Evolutionary conservation across 345 rosid species (phyloP).

Genomic region (Microthlaspi erraticum): DNA sequence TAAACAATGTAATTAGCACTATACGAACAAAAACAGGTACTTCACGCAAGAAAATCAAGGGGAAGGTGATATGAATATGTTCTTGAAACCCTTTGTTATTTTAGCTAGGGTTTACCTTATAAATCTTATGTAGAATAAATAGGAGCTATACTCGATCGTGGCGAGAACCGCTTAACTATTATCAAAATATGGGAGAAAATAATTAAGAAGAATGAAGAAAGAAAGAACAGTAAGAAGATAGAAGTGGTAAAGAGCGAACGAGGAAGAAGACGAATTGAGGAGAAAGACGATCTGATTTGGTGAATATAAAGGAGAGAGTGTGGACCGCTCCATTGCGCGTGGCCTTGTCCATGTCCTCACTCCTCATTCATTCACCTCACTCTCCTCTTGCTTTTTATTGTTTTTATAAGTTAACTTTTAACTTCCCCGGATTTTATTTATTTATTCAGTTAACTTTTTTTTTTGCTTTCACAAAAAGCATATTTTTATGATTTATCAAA

Average conservation of each 20-base stretch:
- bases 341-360: conserved; percentile 66
- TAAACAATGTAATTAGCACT: conserved; percentile 19
- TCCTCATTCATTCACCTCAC: conserved; percentile 59
- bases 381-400: conserved; percentile 23
- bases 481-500: not conserved
- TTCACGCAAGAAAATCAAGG: not conserved
- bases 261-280: conserved; percentile 19
- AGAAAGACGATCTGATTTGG: conserved; percentile 26
- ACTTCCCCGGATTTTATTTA: not conserved
- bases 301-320: conserved; percentile 34
- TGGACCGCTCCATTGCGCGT: conserved; percentile 91
- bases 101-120: conserved; percentile 21
- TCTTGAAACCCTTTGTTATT: not conserved
- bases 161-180: not conserved
- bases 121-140: not conserved
- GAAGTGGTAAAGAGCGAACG: not conserved
- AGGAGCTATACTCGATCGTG: not conserved
- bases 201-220: conserved; percentile 3
- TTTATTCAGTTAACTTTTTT: not conserved
- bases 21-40: not conserved
- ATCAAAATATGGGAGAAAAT: not conserved
- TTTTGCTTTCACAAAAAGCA: not conserved
- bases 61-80: not conserved
- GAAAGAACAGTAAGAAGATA: not conserved
- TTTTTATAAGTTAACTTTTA: not conserved